Percentiles rank a stretch among this genome's conserved stretches.
phyloP scores from a whole-genome alignment of 2,329 filamentous ascomycete genomes.

The Lomentospora prolificans region DNA sequence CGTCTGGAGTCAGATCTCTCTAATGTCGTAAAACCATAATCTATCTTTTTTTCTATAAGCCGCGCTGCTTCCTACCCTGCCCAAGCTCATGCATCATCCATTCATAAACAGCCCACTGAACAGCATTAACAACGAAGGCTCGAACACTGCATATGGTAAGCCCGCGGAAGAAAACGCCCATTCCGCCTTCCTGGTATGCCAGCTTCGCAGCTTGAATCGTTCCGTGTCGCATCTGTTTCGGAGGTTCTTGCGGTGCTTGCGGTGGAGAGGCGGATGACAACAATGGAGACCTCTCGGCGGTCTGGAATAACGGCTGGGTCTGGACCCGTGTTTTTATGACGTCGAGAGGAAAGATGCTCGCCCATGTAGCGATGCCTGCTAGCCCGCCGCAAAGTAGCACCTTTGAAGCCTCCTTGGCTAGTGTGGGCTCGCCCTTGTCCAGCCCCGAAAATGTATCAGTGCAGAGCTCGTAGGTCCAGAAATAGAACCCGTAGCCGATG shows the following conservation, averaged over 20 bases:
- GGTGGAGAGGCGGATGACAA: constrained; percentile 17
- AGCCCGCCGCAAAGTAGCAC: constrained; percentile 76
- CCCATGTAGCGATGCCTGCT: constrained; percentile 82
- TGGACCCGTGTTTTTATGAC: constrained; percentile 91
- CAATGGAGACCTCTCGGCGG: constrained; percentile 20
- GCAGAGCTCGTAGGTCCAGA: constrained; percentile 80
- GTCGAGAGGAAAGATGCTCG: constrained; percentile 81
- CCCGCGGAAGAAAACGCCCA: constrained; percentile 59
- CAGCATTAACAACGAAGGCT: constrained; percentile 87
- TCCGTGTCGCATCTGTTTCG: constrained; percentile 25
- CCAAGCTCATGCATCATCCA: constrained; percentile 61
- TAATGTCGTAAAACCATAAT: no score
- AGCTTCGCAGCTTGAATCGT: constrained; percentile 55
- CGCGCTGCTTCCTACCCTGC: constrained; percentile 6
- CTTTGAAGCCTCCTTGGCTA: constrained; percentile 43
- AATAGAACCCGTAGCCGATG: constrained; percentile 95
- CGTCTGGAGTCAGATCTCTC: no score
- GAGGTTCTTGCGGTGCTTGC: constrained; percentile 8
- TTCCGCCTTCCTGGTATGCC: constrained; percentile 55
- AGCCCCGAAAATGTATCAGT: constrained; percentile 45
- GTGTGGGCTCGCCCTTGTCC: constrained; percentile 13
- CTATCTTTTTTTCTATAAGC: no score
- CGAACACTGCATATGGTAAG: constrained; percentile 72
- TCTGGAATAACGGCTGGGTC: constrained; percentile 42
- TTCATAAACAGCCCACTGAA: constrained; percentile 88